A percentile compares a stretch with the other conserved stretches of the same genome.
Conservation (phyloP, 371 early-diverging fungal species). For the Circinella umbellata region DNA sequence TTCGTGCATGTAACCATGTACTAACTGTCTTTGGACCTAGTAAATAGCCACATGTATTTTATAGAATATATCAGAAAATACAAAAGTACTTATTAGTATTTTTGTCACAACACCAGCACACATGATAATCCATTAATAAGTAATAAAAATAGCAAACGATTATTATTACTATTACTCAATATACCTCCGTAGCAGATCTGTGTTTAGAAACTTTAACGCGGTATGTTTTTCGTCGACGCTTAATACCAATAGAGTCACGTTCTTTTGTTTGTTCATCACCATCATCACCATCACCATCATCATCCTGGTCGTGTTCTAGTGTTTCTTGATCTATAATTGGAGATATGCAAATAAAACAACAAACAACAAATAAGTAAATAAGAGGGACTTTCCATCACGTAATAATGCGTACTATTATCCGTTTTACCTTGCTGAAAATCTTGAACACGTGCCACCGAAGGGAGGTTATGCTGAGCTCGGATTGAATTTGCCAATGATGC, state of each 20-base stretch:
- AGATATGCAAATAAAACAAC: background rate
- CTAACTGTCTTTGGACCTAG: conserved; percentile 14
- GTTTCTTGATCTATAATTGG: no score
- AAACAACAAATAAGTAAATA: no score
- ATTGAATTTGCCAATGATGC: background rate
- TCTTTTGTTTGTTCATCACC: background rate
- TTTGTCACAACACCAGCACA: background rate
- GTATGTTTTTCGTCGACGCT: conserved; percentile 14
- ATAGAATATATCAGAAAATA: no score
- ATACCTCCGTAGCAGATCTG: conserved; percentile 13
- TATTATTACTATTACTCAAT: background rate
- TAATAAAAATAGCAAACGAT: no score
- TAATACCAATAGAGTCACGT: background rate
- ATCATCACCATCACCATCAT: background rate
- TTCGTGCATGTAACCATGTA: conserved; percentile 20
- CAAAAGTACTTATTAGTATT: background rate
- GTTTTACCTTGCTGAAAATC: background rate
- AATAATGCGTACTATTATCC: background rate
- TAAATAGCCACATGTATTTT: no score
- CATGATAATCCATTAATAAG: background rate
- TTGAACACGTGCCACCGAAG: background rate
- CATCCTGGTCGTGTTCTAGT: background rate
- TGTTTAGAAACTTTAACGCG: conserved; percentile 17
- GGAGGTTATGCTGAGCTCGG: background rate
- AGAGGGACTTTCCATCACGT: no score